Base-by-base conservation (phyloP, 768 basidiomycete species). In the Multifurca ochricompacta region DNA sequence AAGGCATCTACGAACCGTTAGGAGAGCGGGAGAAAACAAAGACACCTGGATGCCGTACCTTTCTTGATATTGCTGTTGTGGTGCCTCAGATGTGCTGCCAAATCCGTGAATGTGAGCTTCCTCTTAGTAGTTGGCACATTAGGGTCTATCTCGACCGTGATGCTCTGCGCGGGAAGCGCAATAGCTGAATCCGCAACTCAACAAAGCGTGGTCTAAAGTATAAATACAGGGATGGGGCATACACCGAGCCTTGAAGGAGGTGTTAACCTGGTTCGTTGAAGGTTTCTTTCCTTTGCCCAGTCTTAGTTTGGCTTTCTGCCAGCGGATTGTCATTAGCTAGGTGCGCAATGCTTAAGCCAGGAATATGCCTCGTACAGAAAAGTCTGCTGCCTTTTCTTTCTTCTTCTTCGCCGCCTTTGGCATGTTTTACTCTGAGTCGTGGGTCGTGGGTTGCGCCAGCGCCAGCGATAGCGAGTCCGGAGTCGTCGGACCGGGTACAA, bases 191-290 rank as follows among this genome's bases (percentile, higher is more conserved):
- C 30, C 10, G 30, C 11, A 16, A 7, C 16, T 57, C 39, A 52
- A 32, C 5, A 7, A 16, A 6, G 4, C 42, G 21, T 23, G 7
- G 30, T 30, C 41, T 14, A 23, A 1, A 39, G 6, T 34, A 19
- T 28, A 21, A 10, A n/a, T n/a, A n/a, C n/a, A n/a, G 19, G 14
- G 13, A 14, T 58, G 36, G 54, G 59, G 51, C 61, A 66, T 52
- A 96, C 95, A 91, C 55, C 91, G 82, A 30, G 91, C 83, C 67
- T 94, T 92, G 79, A 95, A 97, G 1, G 94, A 93, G 1, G 95
- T 98, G 70, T 98, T 91, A 61, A 97, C 80, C 5, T 81, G 89
- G 76, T 98, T 98, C 42, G 72, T 76, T 9, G 92, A 76, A 9
- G 73, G 66, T 63, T 86, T 80, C 69, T 94, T 98, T 40, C 90